These are phyloP conservation scores for Macrophomina phaseolina DNA, from an alignment of 2,329 filamentous ascomycete species.

Conservation along the genomic window DNA sequence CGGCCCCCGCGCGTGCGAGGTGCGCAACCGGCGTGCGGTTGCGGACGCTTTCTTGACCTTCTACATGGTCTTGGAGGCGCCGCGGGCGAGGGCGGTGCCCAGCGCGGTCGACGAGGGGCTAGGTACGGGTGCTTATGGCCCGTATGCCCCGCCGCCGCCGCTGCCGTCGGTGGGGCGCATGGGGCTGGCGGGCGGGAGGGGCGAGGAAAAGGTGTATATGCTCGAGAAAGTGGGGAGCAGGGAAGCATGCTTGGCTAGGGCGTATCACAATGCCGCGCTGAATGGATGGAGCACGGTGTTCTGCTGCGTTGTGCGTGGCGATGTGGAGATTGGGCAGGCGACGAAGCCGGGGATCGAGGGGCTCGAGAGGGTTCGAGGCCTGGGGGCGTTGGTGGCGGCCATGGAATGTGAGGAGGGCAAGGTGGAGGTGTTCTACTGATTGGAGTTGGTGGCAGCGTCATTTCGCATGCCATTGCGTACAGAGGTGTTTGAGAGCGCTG, in stretches of 20 bases:
- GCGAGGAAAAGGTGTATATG: conserved; percentile 13
- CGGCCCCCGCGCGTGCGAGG: not conserved
- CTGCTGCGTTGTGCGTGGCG: not conserved
- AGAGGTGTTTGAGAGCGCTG: not conserved
- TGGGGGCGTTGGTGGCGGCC: not conserved
- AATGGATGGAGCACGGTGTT: conserved; percentile 21
- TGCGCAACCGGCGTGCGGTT: not conserved
- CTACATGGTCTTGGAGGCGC: conserved; percentile 19
- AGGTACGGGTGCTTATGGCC: not conserved
- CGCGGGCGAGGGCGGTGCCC: not conserved
- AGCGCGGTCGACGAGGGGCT: not conserved
- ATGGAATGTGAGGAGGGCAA: not conserved
- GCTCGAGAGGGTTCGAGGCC: not conserved
- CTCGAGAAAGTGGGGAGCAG: conserved; percentile 1
- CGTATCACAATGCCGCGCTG: conserved; percentile 21
- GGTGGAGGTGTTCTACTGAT: conserved; percentile 23
- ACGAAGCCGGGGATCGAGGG: not conserved
- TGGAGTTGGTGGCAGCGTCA: too few relatives aligned
- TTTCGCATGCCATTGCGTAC: too few relatives aligned
- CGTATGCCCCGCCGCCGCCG: not conserved
- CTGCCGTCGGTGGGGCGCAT: not conserved
- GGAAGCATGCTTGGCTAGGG: not conserved
- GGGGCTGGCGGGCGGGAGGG: not conserved
- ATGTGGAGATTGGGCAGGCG: not conserved
- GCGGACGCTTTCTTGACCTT: not conserved